These are phyloP conservation scores for Hermanozyma aechmeae DNA, from an alignment of 805 yeast genomes.

Conservation along the genomic window DNA sequence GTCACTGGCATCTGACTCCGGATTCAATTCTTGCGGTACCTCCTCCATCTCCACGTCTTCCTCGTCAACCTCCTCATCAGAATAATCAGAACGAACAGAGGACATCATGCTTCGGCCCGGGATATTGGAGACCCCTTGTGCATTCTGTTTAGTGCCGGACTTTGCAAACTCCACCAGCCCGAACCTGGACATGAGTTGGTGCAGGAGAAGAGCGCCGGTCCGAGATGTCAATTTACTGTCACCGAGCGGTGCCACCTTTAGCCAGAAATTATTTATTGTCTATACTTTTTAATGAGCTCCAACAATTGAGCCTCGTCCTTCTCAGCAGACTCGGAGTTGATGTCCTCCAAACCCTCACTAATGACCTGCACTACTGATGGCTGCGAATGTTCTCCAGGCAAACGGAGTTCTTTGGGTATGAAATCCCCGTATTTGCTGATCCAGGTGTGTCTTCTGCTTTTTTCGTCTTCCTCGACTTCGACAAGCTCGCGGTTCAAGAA, in stretches of 20 bases:
- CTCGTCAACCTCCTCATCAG: slow-evolving; percentile 6
- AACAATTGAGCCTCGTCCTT: slow-evolving; percentile 5
- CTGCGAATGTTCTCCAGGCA: slow-evolving; percentile 28
- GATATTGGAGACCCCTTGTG: no score
- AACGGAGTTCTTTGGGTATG: slow-evolving; percentile 28
- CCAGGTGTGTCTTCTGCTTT: slow-evolving; percentile 26
- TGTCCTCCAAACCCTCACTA: slow-evolving; percentile 31
- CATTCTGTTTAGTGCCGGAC: no score
- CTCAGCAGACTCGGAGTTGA: slow-evolving; percentile 3
- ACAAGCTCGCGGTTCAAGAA: slow-evolving; percentile 24
- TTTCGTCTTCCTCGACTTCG: slow-evolving; percentile 23
- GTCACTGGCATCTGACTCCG: not conserved
- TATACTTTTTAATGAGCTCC: slow-evolving; percentile 5
- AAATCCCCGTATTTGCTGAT: slow-evolving; percentile 28
- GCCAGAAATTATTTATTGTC: no score
- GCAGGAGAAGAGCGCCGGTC: no score
- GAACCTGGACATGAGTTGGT: no score
- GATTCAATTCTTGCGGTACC: slow-evolving; percentile 11
- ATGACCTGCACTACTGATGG: slow-evolving; percentile 32
- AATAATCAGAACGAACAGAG: not conserved
- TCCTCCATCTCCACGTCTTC: slow-evolving; percentile 7
- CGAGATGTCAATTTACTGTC: no score
- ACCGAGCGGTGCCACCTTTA: no score
- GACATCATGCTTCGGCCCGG: no score
- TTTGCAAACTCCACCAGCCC: no score